These are phyloP conservation scores for Sporothrix globosa DNA, from an alignment of 2,329 filamentous ascomycete species.

Conservation along the genomic window DNA sequence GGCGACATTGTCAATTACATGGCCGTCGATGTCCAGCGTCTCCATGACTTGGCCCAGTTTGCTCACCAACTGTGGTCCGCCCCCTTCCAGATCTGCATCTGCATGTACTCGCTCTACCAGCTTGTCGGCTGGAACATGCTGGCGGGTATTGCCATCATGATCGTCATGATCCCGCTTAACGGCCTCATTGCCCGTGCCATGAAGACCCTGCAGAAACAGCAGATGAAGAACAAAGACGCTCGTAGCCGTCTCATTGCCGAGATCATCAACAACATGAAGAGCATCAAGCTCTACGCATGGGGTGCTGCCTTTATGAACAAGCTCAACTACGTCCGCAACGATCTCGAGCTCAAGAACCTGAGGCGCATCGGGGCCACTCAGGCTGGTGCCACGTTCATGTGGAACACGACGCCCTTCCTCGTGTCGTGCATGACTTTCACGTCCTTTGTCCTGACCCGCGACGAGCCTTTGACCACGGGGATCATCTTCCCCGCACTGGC, in stretches of 20 bases:
- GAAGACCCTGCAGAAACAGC: slow-evolving; percentile 90
- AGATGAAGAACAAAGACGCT: slow-evolving; percentile 99
- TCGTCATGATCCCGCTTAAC: slow-evolving; percentile 96
- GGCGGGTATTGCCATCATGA: slow-evolving; percentile 91
- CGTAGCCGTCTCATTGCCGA: slow-evolving; percentile 93
- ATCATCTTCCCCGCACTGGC: slow-evolving; percentile 95
- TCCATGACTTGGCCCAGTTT: slow-evolving; percentile 94
- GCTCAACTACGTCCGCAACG: slow-evolving; percentile 93
- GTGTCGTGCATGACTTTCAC: slow-evolving; percentile 97
- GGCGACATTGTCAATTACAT: slow-evolving; percentile 99
- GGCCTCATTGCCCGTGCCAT: slow-evolving; percentile 88
- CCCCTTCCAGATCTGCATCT: slow-evolving; percentile 92
- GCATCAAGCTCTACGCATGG: slow-evolving; percentile 98
- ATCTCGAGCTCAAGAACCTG: slow-evolving; percentile 90
- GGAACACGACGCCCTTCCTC: slow-evolving; percentile 95
- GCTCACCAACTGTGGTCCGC: slow-evolving; percentile 96
- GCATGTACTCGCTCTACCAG: slow-evolving; percentile 94
- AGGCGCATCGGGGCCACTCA: slow-evolving; percentile 95
- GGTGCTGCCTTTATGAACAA: slow-evolving; percentile 97
- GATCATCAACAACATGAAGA: slow-evolving; percentile 99
- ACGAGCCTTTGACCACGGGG: slow-evolving; percentile 82
- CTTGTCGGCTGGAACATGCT: slow-evolving; percentile 96
- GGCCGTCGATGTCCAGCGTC: slow-evolving; percentile 94
- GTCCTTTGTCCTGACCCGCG: slow-evolving; percentile 84
- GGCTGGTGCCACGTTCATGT: slow-evolving; percentile 94